These are phyloP conservation scores for Wickerhamomyces sp. DNA, from an alignment of 1,139 yeast genomes.

Conservation along the genomic window DNA sequence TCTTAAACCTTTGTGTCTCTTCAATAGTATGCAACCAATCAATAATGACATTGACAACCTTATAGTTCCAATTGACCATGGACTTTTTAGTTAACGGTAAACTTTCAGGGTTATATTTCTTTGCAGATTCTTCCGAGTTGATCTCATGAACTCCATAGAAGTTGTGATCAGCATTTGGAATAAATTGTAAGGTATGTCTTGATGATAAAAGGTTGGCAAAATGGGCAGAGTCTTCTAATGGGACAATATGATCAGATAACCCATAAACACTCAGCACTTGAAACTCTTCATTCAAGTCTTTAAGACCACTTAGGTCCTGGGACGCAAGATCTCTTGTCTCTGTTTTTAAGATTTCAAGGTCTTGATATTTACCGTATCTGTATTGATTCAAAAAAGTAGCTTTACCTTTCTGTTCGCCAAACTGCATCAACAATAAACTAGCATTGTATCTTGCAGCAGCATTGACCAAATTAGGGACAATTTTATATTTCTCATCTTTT, in stretches of 20 bases:
- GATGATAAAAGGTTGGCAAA: slow-evolving; percentile 55
- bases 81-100: slow-evolving; percentile 42
- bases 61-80: slow-evolving; percentile 53
- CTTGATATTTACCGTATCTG: slow-evolving; percentile 47
- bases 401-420: slow-evolving; percentile 26
- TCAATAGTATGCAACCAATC: slow-evolving; percentile 47
- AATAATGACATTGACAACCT: slow-evolving; percentile 49
- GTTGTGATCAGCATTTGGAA: slow-evolving; percentile 77
- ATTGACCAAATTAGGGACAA: slow-evolving; percentile 64
- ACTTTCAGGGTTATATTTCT: slow-evolving; percentile 33
- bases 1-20: slow-evolving; percentile 50
- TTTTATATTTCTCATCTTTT: slow-evolving; percentile 30
- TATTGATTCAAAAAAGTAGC: slow-evolving; percentile 37
- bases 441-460: slow-evolving; percentile 65
- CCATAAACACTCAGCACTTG: slow-evolving; percentile 73
- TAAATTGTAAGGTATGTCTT: slow-evolving; percentile 53
- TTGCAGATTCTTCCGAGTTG: slow-evolving; percentile 25
- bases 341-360: slow-evolving; percentile 38
- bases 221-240: slow-evolving; percentile 54
- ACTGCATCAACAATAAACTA: slow-evolving; percentile 27
- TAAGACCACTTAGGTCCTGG: slow-evolving; percentile 43
- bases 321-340: slow-evolving; percentile 56
- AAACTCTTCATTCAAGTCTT: slow-evolving; percentile 40
- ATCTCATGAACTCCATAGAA: slow-evolving; percentile 50
- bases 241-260: slow-evolving; percentile 58